Evolutionary conservation across 1,284 basidiomycete genomes (phyloP).

Genomic region (Xanthoconium separans): DNA sequence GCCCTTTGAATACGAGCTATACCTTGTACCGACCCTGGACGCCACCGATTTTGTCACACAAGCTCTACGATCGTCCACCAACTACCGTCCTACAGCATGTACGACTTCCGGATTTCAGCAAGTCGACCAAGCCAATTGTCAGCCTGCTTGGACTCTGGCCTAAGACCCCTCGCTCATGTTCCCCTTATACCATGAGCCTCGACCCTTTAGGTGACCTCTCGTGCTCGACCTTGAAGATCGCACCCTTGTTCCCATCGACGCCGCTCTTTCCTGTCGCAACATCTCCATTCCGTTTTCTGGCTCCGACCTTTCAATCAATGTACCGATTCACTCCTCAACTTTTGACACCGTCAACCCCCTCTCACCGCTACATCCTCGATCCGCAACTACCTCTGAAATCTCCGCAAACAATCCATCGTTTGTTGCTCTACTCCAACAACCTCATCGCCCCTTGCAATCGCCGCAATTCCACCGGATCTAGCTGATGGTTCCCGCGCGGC

Average conservation of each 20-base stretch:
- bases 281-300: conserved; percentile 1
- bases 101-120: background rate
- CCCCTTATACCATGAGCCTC: background rate
- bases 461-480: background rate
- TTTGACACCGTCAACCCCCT: background rate
- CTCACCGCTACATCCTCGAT: background rate
- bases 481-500: background rate
- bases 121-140: background rate
- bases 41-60: background rate
- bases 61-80: background rate
- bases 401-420: background rate
- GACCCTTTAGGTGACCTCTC: background rate
- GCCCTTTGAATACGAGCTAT: no score
- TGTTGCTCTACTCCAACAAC: background rate
- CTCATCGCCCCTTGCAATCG: background rate
- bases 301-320: background rate
- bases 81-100: background rate
- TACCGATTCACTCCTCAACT: background rate
- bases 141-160: background rate
- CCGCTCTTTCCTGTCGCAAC: background rate
- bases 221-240: background rate
- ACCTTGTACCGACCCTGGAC: background rate
- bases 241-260: background rate
- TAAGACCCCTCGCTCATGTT: background rate
- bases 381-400: background rate